phyloP scores from a whole-genome alignment of 805 yeast genomes.

The Saccharomycopsis sp. region DNA sequence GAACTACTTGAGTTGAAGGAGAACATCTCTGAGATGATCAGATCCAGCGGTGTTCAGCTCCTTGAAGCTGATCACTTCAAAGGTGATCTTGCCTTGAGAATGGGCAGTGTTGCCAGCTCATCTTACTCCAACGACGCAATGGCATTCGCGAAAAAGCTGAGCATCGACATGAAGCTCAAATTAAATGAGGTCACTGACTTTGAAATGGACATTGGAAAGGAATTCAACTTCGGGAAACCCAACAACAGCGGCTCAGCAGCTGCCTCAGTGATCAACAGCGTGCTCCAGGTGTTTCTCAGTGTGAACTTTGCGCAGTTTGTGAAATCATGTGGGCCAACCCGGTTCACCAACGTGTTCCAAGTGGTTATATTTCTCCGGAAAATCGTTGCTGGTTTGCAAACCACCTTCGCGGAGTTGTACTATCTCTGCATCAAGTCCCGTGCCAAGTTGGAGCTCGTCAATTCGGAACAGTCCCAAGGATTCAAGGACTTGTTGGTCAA shows the following conservation, averaged over 20 bases:
- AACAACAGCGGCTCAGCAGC: constrained; percentile 2
- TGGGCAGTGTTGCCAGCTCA: neutral
- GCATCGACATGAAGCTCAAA: constrained; percentile 20
- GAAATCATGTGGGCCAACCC: neutral
- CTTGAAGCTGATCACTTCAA: constrained; percentile 30
- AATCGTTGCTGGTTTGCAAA: neutral
- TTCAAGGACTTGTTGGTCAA: neutral
- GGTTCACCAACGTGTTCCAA: constrained; percentile 2
- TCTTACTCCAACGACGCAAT: constrained; percentile 9
- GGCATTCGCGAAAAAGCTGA: constrained; percentile 18
- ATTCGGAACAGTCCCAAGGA: neutral
- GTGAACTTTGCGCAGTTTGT: constrained; percentile 1
- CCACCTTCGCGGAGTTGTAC: constrained; percentile 11
- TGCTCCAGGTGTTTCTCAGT: no score
- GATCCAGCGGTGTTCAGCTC: constrained; percentile 26
- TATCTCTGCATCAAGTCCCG: constrained; percentile 11
- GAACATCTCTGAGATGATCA: constrained; percentile 1
- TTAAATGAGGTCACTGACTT: constrained; percentile 5
- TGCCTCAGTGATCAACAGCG: no score
- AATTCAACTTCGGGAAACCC: constrained; percentile 10
- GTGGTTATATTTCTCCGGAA: constrained; percentile 7
- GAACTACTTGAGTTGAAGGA: constrained; percentile 18
- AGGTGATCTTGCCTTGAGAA: constrained; percentile 20
- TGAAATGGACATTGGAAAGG: constrained; percentile 7
- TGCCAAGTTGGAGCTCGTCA: constrained; percentile 5